Conservation (phyloP, 148 eudicot species). For the Pharnaceum exiguum region DNA sequence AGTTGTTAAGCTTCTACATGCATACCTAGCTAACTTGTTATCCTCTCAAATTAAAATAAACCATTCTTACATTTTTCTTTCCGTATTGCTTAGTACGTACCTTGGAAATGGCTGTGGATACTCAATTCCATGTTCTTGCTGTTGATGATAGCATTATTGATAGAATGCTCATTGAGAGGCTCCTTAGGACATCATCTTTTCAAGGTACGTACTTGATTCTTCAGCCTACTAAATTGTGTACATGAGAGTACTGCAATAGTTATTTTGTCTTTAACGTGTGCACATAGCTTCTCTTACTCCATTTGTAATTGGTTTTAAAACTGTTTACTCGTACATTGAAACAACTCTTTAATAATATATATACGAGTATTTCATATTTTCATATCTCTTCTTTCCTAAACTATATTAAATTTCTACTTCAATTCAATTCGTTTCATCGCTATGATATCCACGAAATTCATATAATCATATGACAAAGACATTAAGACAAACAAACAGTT, state of each 20-base stretch:
- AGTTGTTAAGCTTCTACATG: too few species aligned
- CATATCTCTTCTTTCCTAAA: too few species aligned
- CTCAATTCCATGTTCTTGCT: slow-evolving; percentile 32
- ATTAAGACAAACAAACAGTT: too few species aligned
- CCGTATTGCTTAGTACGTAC: not conserved
- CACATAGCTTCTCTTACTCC: not conserved
- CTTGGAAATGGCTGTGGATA: slow-evolving; percentile 19
- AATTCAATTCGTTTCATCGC: too few species aligned
- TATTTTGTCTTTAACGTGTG: not conserved
- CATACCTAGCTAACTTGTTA: too few species aligned
- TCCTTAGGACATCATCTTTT: slow-evolving; percentile 29
- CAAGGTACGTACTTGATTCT: slow-evolving; percentile 18
- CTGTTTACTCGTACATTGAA: not conserved
- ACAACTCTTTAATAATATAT: too few species aligned
- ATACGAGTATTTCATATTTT: too few species aligned
- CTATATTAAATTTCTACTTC: too few species aligned
- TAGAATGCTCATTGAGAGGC: slow-evolving; percentile 32
- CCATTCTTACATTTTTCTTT: not conserved
- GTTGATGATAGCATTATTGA: slow-evolving; percentile 39
- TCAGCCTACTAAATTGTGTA: not conserved
- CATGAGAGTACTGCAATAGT: not conserved
- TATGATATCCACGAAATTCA: too few species aligned
- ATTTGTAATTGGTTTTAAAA: not conserved
- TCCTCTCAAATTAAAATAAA: not conserved
- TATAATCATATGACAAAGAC: too few species aligned